A percentile compares a stretch with the other conserved stretches of the same genome.
Conservation (phyloP, 768 basidiomycete genomes). For the Boletus sensibilis region DNA sequence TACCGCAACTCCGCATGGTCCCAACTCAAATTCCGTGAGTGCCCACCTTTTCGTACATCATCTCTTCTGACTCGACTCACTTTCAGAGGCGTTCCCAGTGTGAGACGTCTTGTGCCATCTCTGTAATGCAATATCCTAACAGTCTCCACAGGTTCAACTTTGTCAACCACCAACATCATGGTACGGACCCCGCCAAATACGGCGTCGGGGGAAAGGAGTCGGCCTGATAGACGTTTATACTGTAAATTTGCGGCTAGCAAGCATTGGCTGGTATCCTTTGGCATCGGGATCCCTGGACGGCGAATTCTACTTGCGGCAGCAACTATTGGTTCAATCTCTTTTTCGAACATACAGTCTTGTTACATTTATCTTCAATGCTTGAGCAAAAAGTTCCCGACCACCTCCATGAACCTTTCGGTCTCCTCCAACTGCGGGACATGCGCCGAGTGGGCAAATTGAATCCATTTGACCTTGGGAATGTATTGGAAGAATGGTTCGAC, state of each 20-base stretch:
- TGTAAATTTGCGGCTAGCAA: slow-evolving; percentile 9
- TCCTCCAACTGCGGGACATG: slow-evolving; percentile 40
- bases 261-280: background rate
- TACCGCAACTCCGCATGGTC: slow-evolving; percentile 87
- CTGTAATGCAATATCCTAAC: slow-evolving; percentile 6
- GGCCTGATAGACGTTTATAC: slow-evolving; percentile 18
- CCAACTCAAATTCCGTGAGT: slow-evolving; percentile 89
- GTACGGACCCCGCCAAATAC: slow-evolving; percentile 83
- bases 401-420: slow-evolving; percentile 34
- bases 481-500: slow-evolving; percentile 35
- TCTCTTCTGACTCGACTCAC: slow-evolving; percentile 13
- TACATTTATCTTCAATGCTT: slow-evolving; percentile 1
- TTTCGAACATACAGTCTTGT: background rate
- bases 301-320: background rate
- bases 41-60: slow-evolving; percentile 4
- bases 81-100: slow-evolving; percentile 72
- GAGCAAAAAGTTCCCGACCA: slow-evolving; percentile 33
- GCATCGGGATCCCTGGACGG: background rate
- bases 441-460: slow-evolving; percentile 37
- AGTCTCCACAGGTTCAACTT: slow-evolving; percentile 79
- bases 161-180: slow-evolving; percentile 87
- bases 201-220: slow-evolving; percentile 37
- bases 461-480: slow-evolving; percentile 37
- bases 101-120: slow-evolving; percentile 35
- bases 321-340: background rate